These are phyloP conservation scores for Ophiostoma australiae DNA, from an alignment of 2,329 filamentous ascomycete genomes.

Conservation along the genomic window DNA sequence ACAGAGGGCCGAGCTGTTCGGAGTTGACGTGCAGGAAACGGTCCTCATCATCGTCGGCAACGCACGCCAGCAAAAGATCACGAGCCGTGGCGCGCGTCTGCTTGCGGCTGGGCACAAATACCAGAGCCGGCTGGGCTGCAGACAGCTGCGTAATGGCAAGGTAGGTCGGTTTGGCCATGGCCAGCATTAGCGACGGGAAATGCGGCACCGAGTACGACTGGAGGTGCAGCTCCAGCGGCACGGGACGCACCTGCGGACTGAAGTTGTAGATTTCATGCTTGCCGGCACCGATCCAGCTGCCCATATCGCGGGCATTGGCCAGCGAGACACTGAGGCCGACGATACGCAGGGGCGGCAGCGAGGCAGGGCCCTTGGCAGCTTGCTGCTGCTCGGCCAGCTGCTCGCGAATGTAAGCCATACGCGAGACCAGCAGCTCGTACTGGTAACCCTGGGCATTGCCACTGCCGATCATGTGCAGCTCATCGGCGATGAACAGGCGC, in stretches of 20 bases:
- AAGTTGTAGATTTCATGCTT: constrained; percentile 99
- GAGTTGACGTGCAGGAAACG: constrained; percentile 78
- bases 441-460: constrained; percentile 80
- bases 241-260: constrained; percentile 81
- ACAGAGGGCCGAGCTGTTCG: constrained; percentile 74
- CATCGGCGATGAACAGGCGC: constrained; percentile 88
- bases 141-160: constrained; percentile 83
- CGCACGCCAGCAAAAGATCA: constrained; percentile 80
- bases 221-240: constrained; percentile 88
- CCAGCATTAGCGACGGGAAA: constrained; percentile 96
- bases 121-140: constrained; percentile 78
- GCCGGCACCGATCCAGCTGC: constrained; percentile 95
- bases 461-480: constrained; percentile 91
- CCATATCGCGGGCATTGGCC: constrained; percentile 86
- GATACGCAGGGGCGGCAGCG: constrained; percentile 75
- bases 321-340: constrained; percentile 87
- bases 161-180: constrained; percentile 95
- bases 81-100: constrained; percentile 83
- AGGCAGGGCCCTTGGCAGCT: constrained; percentile 49
- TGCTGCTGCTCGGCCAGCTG: constrained; percentile 80
- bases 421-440: constrained; percentile 95
- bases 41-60: constrained; percentile 86
- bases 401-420: constrained; percentile 92
- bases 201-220: constrained; percentile 95
- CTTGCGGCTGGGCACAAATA: constrained; percentile 91